Evolutionary conservation across 768 basidiomycete species (phyloP).

Genomic region (Suillus ampliporus): DNA sequence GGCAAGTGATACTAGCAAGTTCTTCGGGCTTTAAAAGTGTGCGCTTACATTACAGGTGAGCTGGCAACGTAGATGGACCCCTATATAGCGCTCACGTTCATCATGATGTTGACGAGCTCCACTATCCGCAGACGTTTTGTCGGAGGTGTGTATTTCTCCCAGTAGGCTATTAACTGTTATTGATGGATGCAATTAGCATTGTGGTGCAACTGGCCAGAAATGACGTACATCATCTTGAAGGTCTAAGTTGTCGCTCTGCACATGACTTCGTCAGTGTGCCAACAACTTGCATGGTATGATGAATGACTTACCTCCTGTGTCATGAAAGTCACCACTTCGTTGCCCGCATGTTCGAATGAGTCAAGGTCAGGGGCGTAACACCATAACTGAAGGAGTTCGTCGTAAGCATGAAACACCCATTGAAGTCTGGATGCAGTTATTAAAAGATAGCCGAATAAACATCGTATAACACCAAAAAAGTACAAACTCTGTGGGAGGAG

Average conservation of each 20-base stretch:
- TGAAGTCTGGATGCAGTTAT: slow-evolving; percentile 49
- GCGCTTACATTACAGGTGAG: slow-evolving; percentile 47
- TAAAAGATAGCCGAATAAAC: background rate
- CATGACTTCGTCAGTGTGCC: slow-evolving; percentile 8
- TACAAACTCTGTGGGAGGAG: slow-evolving; percentile 69
- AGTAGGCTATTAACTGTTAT: slow-evolving; percentile 67
- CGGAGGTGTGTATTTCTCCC: slow-evolving; percentile 64
- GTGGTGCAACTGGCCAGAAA: background rate
- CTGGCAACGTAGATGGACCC: background rate
- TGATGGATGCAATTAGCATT: background rate
- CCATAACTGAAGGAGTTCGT: slow-evolving; percentile 67
- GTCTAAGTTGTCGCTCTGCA: slow-evolving; percentile 47
- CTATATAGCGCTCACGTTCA: slow-evolving; percentile 55
- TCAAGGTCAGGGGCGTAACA: slow-evolving; percentile 71
- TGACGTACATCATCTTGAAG: slow-evolving; percentile 66
- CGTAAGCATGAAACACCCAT: slow-evolving; percentile 64
- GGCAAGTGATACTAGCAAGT: slow-evolving; percentile 59
- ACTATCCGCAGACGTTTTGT: slow-evolving; percentile 54
- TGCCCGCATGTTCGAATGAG: slow-evolving; percentile 66
- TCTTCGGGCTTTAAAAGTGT: slow-evolving; percentile 53
- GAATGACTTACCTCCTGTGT: slow-evolving; percentile 56
- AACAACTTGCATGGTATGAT: background rate
- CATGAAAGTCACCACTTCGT: slow-evolving; percentile 60
- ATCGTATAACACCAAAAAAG: background rate
- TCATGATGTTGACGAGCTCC: slow-evolving; percentile 58